phyloP scores from a whole-genome alignment of 176 grass and related monocot species.

The Poa pratensis region DNA sequence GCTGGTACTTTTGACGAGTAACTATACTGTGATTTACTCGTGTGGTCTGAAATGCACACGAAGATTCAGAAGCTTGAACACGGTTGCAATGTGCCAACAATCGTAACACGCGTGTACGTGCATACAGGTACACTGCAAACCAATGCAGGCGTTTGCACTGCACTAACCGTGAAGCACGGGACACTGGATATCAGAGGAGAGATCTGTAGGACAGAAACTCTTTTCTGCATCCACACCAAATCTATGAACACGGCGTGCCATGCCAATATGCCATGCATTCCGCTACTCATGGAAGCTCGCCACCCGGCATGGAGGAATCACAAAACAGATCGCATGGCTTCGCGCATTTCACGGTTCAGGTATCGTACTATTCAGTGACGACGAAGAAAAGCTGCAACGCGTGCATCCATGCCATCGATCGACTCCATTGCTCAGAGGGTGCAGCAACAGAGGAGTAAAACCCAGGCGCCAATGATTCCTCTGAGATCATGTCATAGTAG shows the following conservation, averaged over 20 bases:
- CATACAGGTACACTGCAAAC: background rate
- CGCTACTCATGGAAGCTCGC: background rate
- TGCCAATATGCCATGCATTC: too few species aligned
- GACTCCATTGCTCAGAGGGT: background rate
- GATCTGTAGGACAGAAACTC: slow-evolving; percentile 17
- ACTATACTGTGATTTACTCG: background rate
- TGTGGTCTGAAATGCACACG: background rate
- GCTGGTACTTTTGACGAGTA: background rate
- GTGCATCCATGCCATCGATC: background rate
- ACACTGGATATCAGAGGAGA: slow-evolving; percentile 9
- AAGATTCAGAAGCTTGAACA: background rate
- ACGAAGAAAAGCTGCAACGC: background rate
- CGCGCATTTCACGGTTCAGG: background rate
- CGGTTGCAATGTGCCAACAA: background rate
- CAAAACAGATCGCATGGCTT: background rate
- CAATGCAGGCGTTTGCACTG: background rate
- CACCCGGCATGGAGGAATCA: background rate
- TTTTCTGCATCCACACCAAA: background rate
- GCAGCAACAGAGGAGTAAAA: background rate
- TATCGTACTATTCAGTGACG: background rate
- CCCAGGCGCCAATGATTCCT: background rate
- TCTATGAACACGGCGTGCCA: background rate
- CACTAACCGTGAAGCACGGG: background rate
- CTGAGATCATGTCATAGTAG: background rate
- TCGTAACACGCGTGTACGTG: background rate